Evolutionary conservation across 2,329 filamentous ascomycete species (phyloP).

Genomic region (Colletotrichum sp.): DNA sequence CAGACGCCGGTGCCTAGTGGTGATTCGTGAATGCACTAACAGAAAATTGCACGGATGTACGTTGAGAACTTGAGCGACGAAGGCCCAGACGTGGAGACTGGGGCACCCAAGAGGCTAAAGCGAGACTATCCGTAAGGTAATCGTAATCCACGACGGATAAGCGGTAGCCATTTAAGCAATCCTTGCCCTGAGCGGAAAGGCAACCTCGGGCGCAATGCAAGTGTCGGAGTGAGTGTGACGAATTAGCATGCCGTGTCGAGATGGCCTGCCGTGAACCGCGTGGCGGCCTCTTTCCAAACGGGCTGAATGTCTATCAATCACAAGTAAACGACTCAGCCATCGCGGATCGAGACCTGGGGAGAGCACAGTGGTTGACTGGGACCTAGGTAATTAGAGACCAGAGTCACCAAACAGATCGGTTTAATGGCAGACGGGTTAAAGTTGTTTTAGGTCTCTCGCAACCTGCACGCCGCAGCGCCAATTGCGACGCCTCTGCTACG

Average conservation of each 20-base stretch:
- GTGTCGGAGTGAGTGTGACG: constrained; percentile 2
- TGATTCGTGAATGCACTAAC: constrained; percentile 7
- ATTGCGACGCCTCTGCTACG: constrained; percentile 3
- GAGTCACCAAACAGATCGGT: not conserved
- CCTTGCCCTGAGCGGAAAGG: not conserved
- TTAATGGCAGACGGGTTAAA: not conserved
- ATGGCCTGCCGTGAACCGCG: not conserved
- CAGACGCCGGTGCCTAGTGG: not conserved
- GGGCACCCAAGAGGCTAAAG: not conserved
- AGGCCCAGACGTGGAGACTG: not conserved
- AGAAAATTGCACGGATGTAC: constrained; percentile 13
- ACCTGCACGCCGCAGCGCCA: not conserved
- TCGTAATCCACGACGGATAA: not conserved
- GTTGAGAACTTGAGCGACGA: not conserved
- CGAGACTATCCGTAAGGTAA: not conserved
- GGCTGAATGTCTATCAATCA: constrained; percentile 16
- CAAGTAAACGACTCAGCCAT: constrained; percentile 7
- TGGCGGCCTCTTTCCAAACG: not conserved
- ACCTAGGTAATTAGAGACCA: not conserved
- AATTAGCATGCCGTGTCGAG: constrained; percentile 9
- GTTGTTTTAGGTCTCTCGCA: not conserved
- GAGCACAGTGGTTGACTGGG: not conserved
- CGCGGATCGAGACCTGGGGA: not conserved
- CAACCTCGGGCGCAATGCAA: not conserved
- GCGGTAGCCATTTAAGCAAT: not conserved